Conservation (phyloP, 2,329 filamentous ascomycete species). For the Diaporthe velutina region DNA sequence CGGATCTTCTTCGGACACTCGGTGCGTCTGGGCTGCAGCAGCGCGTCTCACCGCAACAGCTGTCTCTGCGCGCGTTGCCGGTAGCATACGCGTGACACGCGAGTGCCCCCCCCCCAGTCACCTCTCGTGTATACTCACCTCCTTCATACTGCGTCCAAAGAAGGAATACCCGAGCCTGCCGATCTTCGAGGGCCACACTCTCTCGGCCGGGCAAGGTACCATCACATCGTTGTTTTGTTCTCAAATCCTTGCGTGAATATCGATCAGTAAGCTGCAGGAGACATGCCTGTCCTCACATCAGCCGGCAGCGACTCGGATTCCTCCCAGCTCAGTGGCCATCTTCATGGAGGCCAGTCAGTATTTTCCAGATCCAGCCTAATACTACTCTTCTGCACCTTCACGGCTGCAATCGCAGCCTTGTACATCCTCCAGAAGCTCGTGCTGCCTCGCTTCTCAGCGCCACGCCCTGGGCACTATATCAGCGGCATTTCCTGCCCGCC, state of each 20-base stretch:
- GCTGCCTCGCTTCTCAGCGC: conserved; percentile 2
- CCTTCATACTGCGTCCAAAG: background rate
- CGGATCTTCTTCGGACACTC: conserved; percentile 13
- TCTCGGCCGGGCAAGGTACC: conserved; percentile 2
- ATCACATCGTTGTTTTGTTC: background rate
- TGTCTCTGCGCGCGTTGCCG: background rate
- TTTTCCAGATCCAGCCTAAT: background rate
- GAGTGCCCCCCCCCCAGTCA: background rate
- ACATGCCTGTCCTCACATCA: conserved; percentile 36
- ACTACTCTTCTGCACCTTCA: background rate
- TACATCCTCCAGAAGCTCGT: background rate
- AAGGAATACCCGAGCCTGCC: conserved; percentile 10
- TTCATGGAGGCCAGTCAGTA: conserved; percentile 18
- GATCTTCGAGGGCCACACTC: conserved; percentile 22
- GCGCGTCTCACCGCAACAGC: conserved; percentile 4
- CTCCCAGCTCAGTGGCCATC: conserved; percentile 11
- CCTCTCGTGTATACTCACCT: background rate
- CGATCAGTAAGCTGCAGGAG: conserved; percentile 28
- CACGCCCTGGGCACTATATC: background rate
- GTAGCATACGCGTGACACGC: conserved; percentile 3
- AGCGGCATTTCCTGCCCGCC: conserved; percentile 10
- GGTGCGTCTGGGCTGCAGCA: conserved; percentile 30
- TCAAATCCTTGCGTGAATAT: background rate
- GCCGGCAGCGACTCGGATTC: conserved; percentile 29
- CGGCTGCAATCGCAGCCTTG: background rate